Conservation (phyloP, 345 rosid genomes). For the Carallia pectinifolia region DNA sequence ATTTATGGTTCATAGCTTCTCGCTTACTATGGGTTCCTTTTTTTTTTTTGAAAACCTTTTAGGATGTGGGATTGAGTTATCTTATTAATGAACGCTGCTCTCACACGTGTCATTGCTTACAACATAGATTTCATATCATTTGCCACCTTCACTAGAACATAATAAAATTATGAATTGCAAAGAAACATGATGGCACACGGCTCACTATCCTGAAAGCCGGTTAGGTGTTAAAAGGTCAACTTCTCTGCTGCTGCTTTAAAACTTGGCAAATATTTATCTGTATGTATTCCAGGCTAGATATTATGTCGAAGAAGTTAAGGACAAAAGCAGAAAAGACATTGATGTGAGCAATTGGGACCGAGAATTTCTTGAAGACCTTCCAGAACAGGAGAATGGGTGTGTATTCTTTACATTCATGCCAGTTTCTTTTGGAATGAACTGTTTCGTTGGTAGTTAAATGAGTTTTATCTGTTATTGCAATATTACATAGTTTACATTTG, state of each 20-base stretch:
- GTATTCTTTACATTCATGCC: constrained; percentile 12
- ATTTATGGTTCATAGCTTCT: too few species aligned
- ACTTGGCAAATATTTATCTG: constrained; percentile 18
- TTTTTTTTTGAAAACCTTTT: too few species aligned
- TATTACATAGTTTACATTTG: background rate
- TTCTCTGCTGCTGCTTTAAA: background rate
- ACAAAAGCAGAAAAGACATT: constrained; percentile 68
- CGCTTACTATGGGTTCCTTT: too few species aligned
- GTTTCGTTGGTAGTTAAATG: background rate
- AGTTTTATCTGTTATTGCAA: background rate
- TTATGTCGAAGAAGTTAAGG: constrained; percentile 78
- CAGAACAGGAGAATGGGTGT: constrained; percentile 86
- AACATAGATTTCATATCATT: background rate
- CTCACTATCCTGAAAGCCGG: background rate
- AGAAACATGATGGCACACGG: background rate
- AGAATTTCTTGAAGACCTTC: constrained; percentile 80
- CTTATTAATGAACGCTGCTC: too few species aligned
- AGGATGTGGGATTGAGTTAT: too few species aligned
- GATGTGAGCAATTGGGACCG: constrained; percentile 70
- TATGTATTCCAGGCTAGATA: constrained; percentile 67
- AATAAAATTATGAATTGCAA: background rate
- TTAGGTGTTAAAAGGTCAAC: background rate
- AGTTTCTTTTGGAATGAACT: too few species aligned
- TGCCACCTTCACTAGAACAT: background rate
- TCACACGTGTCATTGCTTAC: background rate